A percentile compares a stretch with the other conserved stretches of the same genome.
These are phyloP conservation scores for Arthrobotrys sinensis DNA, from an alignment of 2,329 filamentous ascomycete genomes.

Conservation along the genomic window DNA sequence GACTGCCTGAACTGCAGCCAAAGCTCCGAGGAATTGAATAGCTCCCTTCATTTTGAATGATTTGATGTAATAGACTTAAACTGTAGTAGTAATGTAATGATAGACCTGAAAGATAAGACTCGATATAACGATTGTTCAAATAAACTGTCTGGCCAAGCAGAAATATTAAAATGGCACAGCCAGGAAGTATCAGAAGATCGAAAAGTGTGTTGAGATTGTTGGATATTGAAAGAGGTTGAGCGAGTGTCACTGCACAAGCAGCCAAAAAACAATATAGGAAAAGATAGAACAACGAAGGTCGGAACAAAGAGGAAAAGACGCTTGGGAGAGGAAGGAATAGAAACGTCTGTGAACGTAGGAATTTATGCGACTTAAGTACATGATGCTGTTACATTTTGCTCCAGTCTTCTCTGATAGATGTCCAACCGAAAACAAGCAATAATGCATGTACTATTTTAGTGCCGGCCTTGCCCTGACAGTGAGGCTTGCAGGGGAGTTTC, in stretches of 20 bases:
- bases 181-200: constrained; percentile 44
- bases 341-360: constrained; percentile 48
- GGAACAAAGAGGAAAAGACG: constrained; percentile 49
- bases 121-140: constrained; percentile 49
- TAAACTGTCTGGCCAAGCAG: constrained; percentile 60
- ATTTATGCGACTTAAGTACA: constrained; percentile 53
- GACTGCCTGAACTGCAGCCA: constrained; percentile 50
- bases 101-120: constrained; percentile 49
- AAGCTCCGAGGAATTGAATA: constrained; percentile 53
- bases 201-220: constrained; percentile 57
- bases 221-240: constrained; percentile 49
- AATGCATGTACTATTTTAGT: constrained; percentile 59
- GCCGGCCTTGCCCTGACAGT: constrained; percentile 35
- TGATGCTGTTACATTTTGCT: constrained; percentile 33
- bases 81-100: constrained; percentile 32
- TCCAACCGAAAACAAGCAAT: constrained; percentile 52
- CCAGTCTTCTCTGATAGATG: constrained; percentile 32
- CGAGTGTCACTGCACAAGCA: constrained; percentile 54
- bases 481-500: constrained; percentile 47
- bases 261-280: constrained; percentile 29
- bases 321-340: constrained; percentile 48
- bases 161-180: constrained; percentile 54
- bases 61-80: constrained; percentile 35
- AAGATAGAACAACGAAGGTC: constrained; percentile 52
- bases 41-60: constrained; percentile 55